Base-by-base conservation (phyloP, 2,329 filamentous ascomycete genomes). In the Cordyceps farinosa region DNA sequence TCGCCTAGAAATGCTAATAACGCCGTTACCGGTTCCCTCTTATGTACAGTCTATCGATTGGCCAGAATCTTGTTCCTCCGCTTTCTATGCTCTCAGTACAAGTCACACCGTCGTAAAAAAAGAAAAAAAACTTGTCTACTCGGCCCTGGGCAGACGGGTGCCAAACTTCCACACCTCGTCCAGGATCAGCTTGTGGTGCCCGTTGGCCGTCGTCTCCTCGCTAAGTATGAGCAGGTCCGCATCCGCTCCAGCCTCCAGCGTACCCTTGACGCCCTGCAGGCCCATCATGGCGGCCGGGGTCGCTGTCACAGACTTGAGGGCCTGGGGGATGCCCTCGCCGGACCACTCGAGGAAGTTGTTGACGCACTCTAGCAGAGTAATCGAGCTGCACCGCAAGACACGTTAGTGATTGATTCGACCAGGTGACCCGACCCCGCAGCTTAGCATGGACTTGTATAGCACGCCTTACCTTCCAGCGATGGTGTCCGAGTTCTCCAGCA, bases 111-210 rank as follows among this genome's bases (percentile, higher is more conserved):
- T 7, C 32, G n/a, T 27, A 5, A 5, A 15, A 45, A 22, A 22
- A 22, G 22, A 22, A 22, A 38, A n/a, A 29, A 6, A 3, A 8
- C 6, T 15, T 44, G n/a, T 62, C 44, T 32, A 42, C 51, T 68
- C 66, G 29, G 69, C 63, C 44, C 68, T 69, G 59, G 70, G 70
- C 29, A 89, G 81, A 67, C 80, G 78, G 42, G 76, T 76, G 6
- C 90, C 90, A 78, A 91, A 91, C 76, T 92, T 92, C 90, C 89
- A 92, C 27, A 92, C 89, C 75, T 91, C 84, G 65, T 91, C 87
- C n/a, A 92, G 80, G 11, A 83, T 78, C 47, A 94, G 76, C 64
- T 80, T 81, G 65, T 75, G 79, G 45, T 69, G 72, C 11, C 80
- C 81, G 48, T 76, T 75, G 9, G 67, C 75, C 53, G 72, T 75